phyloP scores from a whole-genome alignment of 331 rosid genomes.

The Telfairia occidentalis region DNA sequence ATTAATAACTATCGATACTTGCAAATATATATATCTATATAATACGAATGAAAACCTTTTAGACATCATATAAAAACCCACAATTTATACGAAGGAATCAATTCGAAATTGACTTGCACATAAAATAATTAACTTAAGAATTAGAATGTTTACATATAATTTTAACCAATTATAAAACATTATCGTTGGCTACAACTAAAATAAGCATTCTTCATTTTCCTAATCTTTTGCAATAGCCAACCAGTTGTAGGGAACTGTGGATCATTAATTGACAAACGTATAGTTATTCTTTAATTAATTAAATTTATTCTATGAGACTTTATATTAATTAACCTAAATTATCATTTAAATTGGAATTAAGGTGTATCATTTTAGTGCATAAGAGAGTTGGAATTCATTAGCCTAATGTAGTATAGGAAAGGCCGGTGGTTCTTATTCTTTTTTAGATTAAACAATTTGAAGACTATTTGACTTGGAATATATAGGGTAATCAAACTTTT shows the following conservation, averaged over 20 bases:
- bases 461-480: neutral
- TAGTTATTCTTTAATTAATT: neutral
- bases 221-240: neutral
- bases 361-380: neutral
- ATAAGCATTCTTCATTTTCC: neutral
- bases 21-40: too few species aligned
- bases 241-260: neutral
- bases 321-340: neutral
- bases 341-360: neutral
- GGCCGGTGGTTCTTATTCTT: constrained; percentile 2
- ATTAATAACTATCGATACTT: neutral
- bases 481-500: neutral
- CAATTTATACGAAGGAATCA: neutral
- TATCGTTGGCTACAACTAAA: neutral
- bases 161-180: neutral
- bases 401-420: neutral
- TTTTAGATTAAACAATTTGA: neutral
- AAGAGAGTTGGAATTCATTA: neutral
- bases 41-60: neutral
- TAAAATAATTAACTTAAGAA: neutral
- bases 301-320: neutral
- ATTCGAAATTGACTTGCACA: neutral
- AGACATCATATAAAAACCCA: neutral
- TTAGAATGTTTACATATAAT: neutral
- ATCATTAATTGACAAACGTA: neutral